phyloP scores from a whole-genome alignment of 371 early-diverging fungal species.

The Mortierella sp. region DNA sequence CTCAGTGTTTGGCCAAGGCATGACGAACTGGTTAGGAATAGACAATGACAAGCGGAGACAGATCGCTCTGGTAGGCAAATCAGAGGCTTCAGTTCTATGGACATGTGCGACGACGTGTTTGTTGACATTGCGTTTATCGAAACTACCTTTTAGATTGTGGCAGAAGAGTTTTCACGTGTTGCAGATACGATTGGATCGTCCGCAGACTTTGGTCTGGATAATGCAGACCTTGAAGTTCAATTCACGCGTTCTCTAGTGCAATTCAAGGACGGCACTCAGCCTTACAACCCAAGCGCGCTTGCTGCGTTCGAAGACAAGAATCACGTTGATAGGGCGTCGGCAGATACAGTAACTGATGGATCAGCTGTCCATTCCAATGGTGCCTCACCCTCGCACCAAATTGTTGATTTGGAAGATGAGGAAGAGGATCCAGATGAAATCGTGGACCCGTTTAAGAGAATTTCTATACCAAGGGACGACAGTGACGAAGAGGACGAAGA shows the following conservation, averaged over 20 bases:
- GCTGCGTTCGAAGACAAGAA: neutral
- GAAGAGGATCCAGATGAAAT: slow-evolving; percentile 45
- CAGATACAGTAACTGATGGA: neutral
- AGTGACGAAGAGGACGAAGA: slow-evolving; percentile 15
- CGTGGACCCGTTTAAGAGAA: slow-evolving; percentile 1
- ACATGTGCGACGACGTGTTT: too few relatives aligned
- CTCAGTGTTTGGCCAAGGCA: slow-evolving; percentile 20
- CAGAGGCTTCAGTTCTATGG: too few relatives aligned
- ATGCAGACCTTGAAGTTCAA: slow-evolving; percentile 16
- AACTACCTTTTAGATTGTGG: slow-evolving; percentile 27
- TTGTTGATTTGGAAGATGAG: slow-evolving; percentile 25
- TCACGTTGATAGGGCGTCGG: neutral
- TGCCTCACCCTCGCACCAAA: too few relatives aligned
- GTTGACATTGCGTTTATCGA: too few relatives aligned
- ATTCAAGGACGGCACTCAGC: slow-evolving; percentile 25
- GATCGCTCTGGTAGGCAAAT: slow-evolving; percentile 30
- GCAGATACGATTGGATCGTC: slow-evolving; percentile 23
- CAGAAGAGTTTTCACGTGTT: slow-evolving; percentile 37
- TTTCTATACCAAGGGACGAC: neutral
- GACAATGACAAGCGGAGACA: slow-evolving; percentile 20
- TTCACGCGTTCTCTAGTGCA: slow-evolving; percentile 30
- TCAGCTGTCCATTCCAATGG: too few relatives aligned
- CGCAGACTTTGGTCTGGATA: slow-evolving; percentile 39
- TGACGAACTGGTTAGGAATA: slow-evolving; percentile 35
- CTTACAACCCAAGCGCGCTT: slow-evolving; percentile 6